These are phyloP conservation scores for Eucalyptus lansdowneana DNA, from an alignment of 345 rosid species.

Conservation along the genomic window DNA sequence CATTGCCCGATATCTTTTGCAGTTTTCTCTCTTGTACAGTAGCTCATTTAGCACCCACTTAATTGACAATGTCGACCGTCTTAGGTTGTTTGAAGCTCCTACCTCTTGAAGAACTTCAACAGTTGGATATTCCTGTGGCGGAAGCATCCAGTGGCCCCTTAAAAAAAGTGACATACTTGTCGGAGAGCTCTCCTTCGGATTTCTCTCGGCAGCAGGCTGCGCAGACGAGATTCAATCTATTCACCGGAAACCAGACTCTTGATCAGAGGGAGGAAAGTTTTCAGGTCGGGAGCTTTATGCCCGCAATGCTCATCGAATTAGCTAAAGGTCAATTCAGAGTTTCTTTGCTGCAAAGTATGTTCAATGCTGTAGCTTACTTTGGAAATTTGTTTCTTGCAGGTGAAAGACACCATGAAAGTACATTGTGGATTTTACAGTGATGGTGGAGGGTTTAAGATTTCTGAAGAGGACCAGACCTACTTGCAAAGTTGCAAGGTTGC, in stretches of 20 bases:
- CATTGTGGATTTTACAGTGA: constrained; percentile 88
- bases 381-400: constrained; percentile 24
- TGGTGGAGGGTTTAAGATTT: constrained; percentile 63
- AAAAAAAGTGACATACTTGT: constrained; percentile 43
- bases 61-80: not conserved
- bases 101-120: constrained; percentile 60
- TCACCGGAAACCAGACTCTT: constrained; percentile 72
- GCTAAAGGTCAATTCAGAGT: not conserved
- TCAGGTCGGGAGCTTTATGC: constrained; percentile 25
- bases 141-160: constrained; percentile 35
- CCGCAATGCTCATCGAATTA: not conserved
- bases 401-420: constrained; percentile 39
- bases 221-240: constrained; percentile 58
- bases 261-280: constrained; percentile 75
- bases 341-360: not conserved
- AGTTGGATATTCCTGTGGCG: constrained; percentile 36
- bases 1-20: not conserved
- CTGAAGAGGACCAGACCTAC: constrained; percentile 55
- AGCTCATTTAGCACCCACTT: not conserved
- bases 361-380: not conserved
- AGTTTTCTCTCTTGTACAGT: not conserved
- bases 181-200: constrained; percentile 9
- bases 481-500: constrained; percentile 51
- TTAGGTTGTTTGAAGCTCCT: constrained; percentile 83
- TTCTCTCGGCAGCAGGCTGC: constrained; percentile 13